Evolutionary conservation across 306 rosid genomes (phyloP), one percentile per base, ranked within the genome.

Genomic region (Lagenaria siceraria): DNA sequence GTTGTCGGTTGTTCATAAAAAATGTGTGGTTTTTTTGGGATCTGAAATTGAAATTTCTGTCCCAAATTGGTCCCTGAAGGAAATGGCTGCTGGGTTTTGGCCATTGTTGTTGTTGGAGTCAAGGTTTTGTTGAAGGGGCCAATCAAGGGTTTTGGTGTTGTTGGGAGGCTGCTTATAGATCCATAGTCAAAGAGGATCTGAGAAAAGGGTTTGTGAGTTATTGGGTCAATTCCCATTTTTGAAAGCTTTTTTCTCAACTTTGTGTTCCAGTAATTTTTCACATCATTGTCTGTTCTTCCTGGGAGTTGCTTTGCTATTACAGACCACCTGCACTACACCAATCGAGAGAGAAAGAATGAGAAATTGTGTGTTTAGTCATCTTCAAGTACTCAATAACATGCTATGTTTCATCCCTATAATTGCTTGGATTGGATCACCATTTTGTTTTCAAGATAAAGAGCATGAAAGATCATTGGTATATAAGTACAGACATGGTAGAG

Each of bases 251-350:
- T 95, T 74, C 94, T 89, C 79, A 95, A 86, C 82, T 89, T 92
- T 49, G 97, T 95, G 86, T 95, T 95, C 99, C 99, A 95, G 78
- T 92, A 88, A 81, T 95, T 95, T 77, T 95, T 95, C 52, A 95
- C 99, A 83, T 95, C 97, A 48, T 95, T 95, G 83, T 95, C 97
- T 43, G 99, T 95, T 80, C 97, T 95, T 65, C 99, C 99, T 7
- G 93, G 97, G 5, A 95, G 82, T 42, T 82, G 83, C 79, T 63
- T 88, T 29, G 99, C 99, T 61, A 92, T 95, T 56, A 84, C 79
- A 66, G 99, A 95, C 99, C 97, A 90, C 83, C 99, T 95, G 83
- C 84, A 69, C 21, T 54, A 42, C 78, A 63, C 79, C 22, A 70
- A 70, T 27, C 38, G 40, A 56, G 40, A 18, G 6, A 46, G n/a